These are phyloP conservation scores for Coccomyxa sp. DNA, from an alignment of 139 green algal genomes.

Conservation along the genomic window DNA sequence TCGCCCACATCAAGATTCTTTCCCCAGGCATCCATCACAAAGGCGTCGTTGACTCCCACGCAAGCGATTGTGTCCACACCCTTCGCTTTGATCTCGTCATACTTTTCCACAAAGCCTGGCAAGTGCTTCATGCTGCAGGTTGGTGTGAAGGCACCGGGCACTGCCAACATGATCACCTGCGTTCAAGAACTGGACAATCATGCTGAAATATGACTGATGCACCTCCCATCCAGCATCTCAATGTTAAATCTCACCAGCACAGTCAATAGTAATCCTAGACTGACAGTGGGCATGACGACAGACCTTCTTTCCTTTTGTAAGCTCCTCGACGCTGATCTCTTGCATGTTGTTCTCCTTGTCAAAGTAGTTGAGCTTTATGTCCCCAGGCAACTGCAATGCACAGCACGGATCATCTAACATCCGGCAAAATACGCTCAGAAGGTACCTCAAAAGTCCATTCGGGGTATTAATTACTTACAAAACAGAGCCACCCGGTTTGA, in stretches of 20 bases:
- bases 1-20: slow-evolving; percentile 74
- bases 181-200: background rate
- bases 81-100: slow-evolving; percentile 87
- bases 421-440: too few relatives aligned
- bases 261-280: background rate
- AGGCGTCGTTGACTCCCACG: slow-evolving; percentile 95
- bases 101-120: slow-evolving; percentile 87
- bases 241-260: background rate
- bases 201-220: background rate
- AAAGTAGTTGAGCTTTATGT: slow-evolving; percentile 81
- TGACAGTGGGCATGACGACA: background rate
- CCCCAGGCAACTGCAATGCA: slow-evolving; percentile 40
- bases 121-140: slow-evolving; percentile 92
- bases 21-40: slow-evolving; percentile 96
- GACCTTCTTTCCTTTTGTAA: slow-evolving; percentile 91
- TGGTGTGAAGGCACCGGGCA: slow-evolving; percentile 89
- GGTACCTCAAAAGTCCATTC: too few relatives aligned
- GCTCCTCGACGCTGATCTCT: slow-evolving; percentile 64
- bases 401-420: too few relatives aligned
- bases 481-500: too few relatives aligned
- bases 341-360: slow-evolving; percentile 89
- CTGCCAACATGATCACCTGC: slow-evolving; percentile 83
- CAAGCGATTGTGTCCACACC: slow-evolving; percentile 93
- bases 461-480: too few relatives aligned
- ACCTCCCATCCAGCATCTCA: background rate